Base-by-base conservation (phyloP, 768 basidiomycete species). In the Tulasnella sp. region DNA sequence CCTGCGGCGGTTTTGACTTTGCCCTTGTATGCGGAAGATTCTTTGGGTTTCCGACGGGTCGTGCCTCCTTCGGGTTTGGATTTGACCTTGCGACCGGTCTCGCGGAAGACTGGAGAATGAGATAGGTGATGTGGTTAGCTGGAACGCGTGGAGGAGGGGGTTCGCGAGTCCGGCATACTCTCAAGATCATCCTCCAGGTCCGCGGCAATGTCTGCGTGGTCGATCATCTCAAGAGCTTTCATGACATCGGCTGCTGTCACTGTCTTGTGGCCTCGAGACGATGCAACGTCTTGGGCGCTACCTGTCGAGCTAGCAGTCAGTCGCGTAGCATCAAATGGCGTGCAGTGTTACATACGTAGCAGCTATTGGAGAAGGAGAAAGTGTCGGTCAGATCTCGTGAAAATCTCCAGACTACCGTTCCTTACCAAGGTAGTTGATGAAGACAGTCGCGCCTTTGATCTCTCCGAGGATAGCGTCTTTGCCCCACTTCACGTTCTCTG, bases 341-440 rank as follows among this genome's bases (percentile, higher is more conserved):
- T 31, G 76, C 44, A 18, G 36, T 27, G n/a, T 3, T 9, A 83
- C 88, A 83, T 81, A 89, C 89, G 86, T 88, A 46, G 88, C 87
- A 81, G 87, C 89, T 90, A 80, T 79, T 74, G 36, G 46, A 42
- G 27, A 72, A 39, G 78, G 74, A 10, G 3, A 39, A 76, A 31
- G 62, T 76, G 72, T 75, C 77, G 81, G 82, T 42, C 39, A 73
- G 18, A 24, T 24, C 24, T 3, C 27, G 39, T 3, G 36, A 74
- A 24, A 39, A 12, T 21, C n/a, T 40, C 38, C 12, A 6, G 14
- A 14, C 31, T n/a, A 74, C 72, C 1, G 21, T 4, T 68, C 86
- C 92, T 82, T 84, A 93, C 97, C 92, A 10, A 99, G 87, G 82
- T 96, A 97, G 84, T 94, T 97, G 82, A 99, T 96, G 85, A 98